Percentiles rank a stretch among this genome's conserved stretches.
These are phyloP conservation scores for Parathielavia hyrcaniae DNA, from an alignment of 495 filamentous ascomycete genomes.

Conservation along the genomic window DNA sequence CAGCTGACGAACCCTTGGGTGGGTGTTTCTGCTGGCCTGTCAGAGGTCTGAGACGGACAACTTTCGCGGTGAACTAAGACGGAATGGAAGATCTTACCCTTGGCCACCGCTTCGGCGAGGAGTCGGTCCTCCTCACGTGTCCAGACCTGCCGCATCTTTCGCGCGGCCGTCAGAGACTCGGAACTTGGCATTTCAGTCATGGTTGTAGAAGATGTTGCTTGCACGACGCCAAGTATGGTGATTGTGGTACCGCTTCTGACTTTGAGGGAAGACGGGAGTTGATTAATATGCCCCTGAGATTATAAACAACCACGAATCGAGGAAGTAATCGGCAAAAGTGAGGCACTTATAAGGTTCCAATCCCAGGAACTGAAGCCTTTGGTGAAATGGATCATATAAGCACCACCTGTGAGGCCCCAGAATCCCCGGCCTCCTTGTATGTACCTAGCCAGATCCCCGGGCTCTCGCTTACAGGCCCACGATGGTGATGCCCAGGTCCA, in stretches of 20 bases:
- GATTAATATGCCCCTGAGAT: neutral
- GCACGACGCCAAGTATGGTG: neutral
- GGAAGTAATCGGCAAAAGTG: neutral
- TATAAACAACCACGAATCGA: neutral
- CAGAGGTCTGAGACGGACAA: neutral
- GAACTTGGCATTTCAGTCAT: neutral
- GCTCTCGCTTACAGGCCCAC: conserved; percentile 5
- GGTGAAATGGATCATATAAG: neutral
- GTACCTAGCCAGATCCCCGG: conserved; percentile 2
- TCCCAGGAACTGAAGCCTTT: neutral
- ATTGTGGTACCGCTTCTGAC: neutral
- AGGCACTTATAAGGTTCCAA: conserved; percentile 5
- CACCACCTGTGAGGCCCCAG: neutral
- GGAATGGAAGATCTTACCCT: conserved; percentile 16
- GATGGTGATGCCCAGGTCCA: neutral
- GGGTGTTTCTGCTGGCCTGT: conserved; percentile 20
- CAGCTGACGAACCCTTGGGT: conserved; percentile 34
- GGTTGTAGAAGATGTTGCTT: neutral
- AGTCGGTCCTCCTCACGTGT: conserved; percentile 27
- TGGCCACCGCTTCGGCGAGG: conserved; percentile 23
- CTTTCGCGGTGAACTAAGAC: neutral
- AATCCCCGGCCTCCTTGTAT: neutral
- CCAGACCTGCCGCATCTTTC: conserved; percentile 28
- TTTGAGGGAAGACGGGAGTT: neutral
- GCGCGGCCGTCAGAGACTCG: neutral